phyloP scores from a whole-genome alignment of 495 filamentous ascomycete genomes.

The Aspergillus panamensis region DNA sequence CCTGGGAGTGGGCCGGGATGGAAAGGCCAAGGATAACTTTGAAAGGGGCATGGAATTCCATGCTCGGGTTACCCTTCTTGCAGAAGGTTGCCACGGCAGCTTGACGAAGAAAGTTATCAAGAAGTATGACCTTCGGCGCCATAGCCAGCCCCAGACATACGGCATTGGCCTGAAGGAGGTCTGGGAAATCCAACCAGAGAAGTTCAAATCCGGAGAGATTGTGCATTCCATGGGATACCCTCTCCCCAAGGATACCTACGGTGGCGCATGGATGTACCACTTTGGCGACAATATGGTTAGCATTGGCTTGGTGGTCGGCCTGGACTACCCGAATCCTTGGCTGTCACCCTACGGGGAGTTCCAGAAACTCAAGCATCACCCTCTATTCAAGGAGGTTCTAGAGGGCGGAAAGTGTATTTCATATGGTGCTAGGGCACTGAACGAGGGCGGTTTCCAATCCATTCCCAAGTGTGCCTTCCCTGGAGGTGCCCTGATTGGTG shows the following conservation, averaged over 20 bases:
- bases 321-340: constrained; percentile 97
- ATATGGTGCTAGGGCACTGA: constrained; percentile 88
- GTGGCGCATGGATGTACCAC: constrained; percentile 97
- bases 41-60: constrained; percentile 99
- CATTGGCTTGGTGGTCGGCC: constrained; percentile 86
- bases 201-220: constrained; percentile 82
- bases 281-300: constrained; percentile 97
- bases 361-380: constrained; percentile 98
- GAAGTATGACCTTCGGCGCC: constrained; percentile 85
- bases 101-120: constrained; percentile 93
- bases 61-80: constrained; percentile 88
- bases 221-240: constrained; percentile 94
- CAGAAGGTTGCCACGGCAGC: constrained; percentile 94
- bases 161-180: constrained; percentile 94
- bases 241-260: constrained; percentile 83
- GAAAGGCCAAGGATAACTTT: constrained; percentile 85
- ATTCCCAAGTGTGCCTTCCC: constrained; percentile 97
- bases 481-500: constrained; percentile 91
- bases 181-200: constrained; percentile 93
- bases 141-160: constrained; percentile 92
- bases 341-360: constrained; percentile 94
- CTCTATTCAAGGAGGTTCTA: constrained; percentile 73
- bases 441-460: constrained; percentile 95
- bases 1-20: constrained; percentile 73
- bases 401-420: constrained; percentile 97